phyloP scores from a whole-genome alignment of 73 alveolate species.

The Paramecium sonneborni region DNA sequence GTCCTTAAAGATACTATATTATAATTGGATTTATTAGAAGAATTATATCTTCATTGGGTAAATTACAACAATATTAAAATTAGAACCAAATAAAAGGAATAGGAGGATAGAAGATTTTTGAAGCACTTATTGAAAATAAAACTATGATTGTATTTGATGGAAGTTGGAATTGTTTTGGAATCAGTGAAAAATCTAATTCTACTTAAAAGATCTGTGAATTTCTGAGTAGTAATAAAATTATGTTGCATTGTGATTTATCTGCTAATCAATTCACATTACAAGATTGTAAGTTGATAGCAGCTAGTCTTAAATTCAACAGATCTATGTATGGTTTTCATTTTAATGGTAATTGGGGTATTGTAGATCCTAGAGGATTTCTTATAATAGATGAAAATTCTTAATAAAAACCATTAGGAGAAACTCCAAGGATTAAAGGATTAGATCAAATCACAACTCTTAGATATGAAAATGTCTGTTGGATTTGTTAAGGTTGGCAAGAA shows the following conservation, averaged over 20 bases:
- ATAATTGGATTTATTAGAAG: constrained; percentile 27
- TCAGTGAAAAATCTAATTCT: not conserved
- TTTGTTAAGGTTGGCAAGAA: constrained; percentile 88
- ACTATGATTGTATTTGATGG: constrained; percentile 62
- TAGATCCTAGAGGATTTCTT: constrained; percentile 69
- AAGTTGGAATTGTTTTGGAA: constrained; percentile 59
- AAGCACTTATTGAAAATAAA: constrained; percentile 60
- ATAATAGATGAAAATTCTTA: constrained; percentile 21
- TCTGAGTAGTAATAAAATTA: not conserved
- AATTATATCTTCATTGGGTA: constrained; percentile 68
- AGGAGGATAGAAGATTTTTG: constrained; percentile 62
- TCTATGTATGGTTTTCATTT: constrained; percentile 69
- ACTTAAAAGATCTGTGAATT: constrained; percentile 60
- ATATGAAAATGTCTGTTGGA: constrained; percentile 80
- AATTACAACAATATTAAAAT: not conserved
- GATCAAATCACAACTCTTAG: constrained; percentile 44
- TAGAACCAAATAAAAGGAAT: constrained; percentile 54
- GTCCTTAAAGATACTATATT: constrained; percentile 9
- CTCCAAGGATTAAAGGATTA: constrained; percentile 53
- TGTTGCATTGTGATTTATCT: constrained; percentile 68
- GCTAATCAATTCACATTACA: constrained; percentile 40
- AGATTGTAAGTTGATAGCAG: constrained; percentile 62
- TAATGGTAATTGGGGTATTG: constrained; percentile 69
- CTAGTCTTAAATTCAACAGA: constrained; percentile 62
- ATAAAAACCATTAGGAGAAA: constrained; percentile 29